Evolutionary conservation across 2,329 filamentous ascomycete genomes (phyloP), one percentile per base, ranked within the genome.

Genomic region (Lasiodiplodia hormozganensis): DNA sequence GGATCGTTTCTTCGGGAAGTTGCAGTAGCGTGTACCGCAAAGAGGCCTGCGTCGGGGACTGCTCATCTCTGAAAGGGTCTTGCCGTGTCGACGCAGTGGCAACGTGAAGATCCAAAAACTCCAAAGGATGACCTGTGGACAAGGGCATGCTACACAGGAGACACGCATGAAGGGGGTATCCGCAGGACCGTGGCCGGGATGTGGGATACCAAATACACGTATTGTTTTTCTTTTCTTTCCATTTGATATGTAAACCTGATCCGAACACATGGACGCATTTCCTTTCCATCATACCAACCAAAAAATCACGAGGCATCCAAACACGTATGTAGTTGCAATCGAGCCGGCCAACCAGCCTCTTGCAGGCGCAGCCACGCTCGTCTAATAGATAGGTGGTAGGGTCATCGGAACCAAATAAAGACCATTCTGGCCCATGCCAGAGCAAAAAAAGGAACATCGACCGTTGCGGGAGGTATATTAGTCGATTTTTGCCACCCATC

Each of bases 251-350:
- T 64, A 64, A 60, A 52, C 60, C 60, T 64, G 60, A 64, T 64
- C 60, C 60, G 47, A 64, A 64, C 60, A 64, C 60, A 64, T 64
- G 47, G 60, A 49, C 60, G 47, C 60, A 64, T 64, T 52, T 64
- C 60, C 60, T 36, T 64, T 34, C 43, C 47, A 25, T 52, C 60
- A 25, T 51, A 16, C 40, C 18, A 62, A 57, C 40, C 40, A 43
- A 18, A 47, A 47, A 64, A 62, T 28, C 58, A 64, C 40, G 52
- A 64, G 58, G 40, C 23, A 64, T 38, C 60, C 60, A 64, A 64
- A 64, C 43, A 64, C 60, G 47, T 52, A 64, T 52, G 51, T 51
- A 64, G 60, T 31, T 52, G 60, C 43, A 47, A 52, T 52, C 25
- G 38, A 21, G 31, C n/a, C 28, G 25, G 60, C 60, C 43, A 49